Base-by-base conservation (phyloP, 148 eudicot genomes). In the Fagopyrum homotropicum region DNA sequence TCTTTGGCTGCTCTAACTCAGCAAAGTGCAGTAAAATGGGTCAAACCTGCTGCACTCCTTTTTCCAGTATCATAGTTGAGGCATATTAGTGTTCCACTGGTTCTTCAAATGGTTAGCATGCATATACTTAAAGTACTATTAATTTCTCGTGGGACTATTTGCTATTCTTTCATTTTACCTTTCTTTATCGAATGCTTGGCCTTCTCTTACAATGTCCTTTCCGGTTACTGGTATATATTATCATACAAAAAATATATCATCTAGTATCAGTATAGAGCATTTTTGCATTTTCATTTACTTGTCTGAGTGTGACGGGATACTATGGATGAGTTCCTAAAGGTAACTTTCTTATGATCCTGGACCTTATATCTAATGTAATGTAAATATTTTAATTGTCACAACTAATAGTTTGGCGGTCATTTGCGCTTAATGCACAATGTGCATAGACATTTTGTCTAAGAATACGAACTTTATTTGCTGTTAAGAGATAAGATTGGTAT, bases 1-100 rank as follows among this genome's bases (percentile, higher is more conserved):
- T 88, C 99, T 43, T 81, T 95, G 72, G 97, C 99, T 83, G 99
- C 97, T 55, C 82, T 95, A 54, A 92, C 99, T 76, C 90, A 89
- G 60, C 93, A 96, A 80, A 83, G 88, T 70, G 79, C 88, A 26
- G 91, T 83, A 68, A 76, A 84, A 75, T 85, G 83, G 99, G 98
- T 95, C 78, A 84, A 85, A 76, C 98, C 92, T 75, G 99, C 91
- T 78, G 99, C 98, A 72, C 91, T 92, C 77, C 91, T 95, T 72
- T 88, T 84, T 79, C 99, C 99, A 69, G 90, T 95, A 86, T 84
- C 99, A 55, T 95, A 95, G 83, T 80, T 95, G 89, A 86, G 82
- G 45, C 94, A 95, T 83, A 74, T 92, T 69, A 90, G 82, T 78
- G 81, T 96, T 77, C 90, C 80, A 17, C 81, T 95, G 80, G 94